A percentile compares a stretch with the other conserved stretches of the same genome.
phyloP scores from a whole-genome alignment of 2,329 filamentous ascomycete species.

The Fusarium fracticaudum region DNA sequence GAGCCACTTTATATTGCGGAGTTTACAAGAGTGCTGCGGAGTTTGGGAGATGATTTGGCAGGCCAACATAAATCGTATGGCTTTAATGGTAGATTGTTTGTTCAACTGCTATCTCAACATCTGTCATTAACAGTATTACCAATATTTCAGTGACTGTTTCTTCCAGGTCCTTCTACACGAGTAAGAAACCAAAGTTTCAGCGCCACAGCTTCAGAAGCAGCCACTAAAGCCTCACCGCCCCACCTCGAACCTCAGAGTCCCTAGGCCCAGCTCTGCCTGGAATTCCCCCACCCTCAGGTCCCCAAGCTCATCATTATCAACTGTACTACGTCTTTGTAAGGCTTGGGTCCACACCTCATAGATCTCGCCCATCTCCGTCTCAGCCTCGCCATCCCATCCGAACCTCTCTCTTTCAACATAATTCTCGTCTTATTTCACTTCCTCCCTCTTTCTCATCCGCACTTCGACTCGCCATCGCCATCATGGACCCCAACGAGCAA shows the following conservation, averaged over 20 bases:
- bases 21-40: conserved; percentile 24
- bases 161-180: conserved; percentile 26
- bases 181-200: conserved; percentile 14
- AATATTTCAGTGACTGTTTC: not conserved
- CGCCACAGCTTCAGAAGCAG: conserved; percentile 28
- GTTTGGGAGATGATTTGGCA: conserved; percentile 2
- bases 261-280: conserved; percentile 6
- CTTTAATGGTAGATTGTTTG: not conserved
- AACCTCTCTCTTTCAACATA: conserved; percentile 5
- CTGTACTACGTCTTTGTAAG: conserved; percentile 25
- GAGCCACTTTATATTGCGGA: conserved; percentile 18
- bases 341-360: conserved; percentile 33
- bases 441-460: not conserved
- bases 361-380: conserved; percentile 21
- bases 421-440: conserved; percentile 1
- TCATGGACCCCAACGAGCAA: conserved; percentile 60
- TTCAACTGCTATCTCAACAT: not conserved
- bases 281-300: conserved; percentile 29
- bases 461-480: not conserved
- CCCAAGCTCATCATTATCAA: conserved; percentile 26
- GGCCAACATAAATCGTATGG: not conserved
- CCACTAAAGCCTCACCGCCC: conserved; percentile 42
- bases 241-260: conserved; percentile 12
- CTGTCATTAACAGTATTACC: not conserved
- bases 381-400: conserved; percentile 28